Evolutionary conservation across 345 rosid species (phyloP).

Genomic region (Hypericum androsaemum): DNA sequence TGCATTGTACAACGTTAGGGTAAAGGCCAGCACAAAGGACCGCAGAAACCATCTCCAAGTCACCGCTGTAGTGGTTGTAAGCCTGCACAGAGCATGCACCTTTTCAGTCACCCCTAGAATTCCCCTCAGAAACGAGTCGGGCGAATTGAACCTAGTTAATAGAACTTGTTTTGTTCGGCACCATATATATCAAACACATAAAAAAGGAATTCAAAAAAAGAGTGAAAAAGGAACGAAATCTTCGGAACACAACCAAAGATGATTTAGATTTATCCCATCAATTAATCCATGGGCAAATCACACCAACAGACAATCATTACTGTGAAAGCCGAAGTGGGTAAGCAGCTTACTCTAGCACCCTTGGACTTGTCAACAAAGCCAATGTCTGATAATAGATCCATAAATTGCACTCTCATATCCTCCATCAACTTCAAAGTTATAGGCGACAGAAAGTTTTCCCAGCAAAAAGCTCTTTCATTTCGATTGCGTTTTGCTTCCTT

Average conservation of each 20-base stretch:
- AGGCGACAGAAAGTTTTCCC: slow-evolving; percentile 79
- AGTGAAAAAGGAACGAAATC: not conserved
- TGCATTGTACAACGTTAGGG: slow-evolving; percentile 97
- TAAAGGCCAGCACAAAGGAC: slow-evolving; percentile 90
- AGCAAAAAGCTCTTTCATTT: slow-evolving; percentile 63
- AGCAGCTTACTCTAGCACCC: slow-evolving; percentile 56
- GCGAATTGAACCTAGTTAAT: too few species aligned
- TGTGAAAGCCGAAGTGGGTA: too few species aligned
- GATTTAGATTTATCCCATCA: not conserved
- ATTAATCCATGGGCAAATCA: too few species aligned
- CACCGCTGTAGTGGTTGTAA: slow-evolving; percentile 69
- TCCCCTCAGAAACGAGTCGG: too few species aligned
- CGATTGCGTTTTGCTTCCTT: slow-evolving; percentile 62
- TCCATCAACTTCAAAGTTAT: slow-evolving; percentile 85
- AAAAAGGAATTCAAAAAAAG: not conserved
- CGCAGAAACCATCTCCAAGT: slow-evolving; percentile 84
- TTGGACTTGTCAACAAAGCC: slow-evolving; percentile 88
- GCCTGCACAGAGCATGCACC: slow-evolving; percentile 35
- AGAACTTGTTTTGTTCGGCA: not conserved
- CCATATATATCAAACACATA: not conserved
- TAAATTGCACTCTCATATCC: slow-evolving; percentile 89
- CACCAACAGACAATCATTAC: too few species aligned
- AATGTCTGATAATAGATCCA: slow-evolving; percentile 67
- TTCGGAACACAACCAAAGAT: too few species aligned
- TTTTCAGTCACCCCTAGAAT: too few species aligned